Percentiles rank a stretch among this genome's conserved stretches.
Conservation (phyloP, 306 rosid species). For the Urtica urens region DNA sequence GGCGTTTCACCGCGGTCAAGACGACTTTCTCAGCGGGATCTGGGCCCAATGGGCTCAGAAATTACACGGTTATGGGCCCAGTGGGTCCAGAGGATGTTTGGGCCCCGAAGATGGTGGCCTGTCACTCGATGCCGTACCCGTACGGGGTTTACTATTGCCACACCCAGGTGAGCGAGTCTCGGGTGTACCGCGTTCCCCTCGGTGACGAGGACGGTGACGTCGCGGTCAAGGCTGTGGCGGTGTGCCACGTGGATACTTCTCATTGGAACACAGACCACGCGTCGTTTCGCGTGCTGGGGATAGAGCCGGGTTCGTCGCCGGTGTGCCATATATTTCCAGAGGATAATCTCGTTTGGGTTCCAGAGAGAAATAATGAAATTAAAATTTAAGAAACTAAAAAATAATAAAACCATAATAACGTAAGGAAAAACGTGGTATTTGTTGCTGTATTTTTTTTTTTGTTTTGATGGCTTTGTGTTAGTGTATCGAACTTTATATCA, state of each 20-base stretch:
- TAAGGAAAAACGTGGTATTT: too few species aligned
- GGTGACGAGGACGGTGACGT: constrained; percentile 49
- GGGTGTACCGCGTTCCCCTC: constrained; percentile 29
- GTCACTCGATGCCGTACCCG: constrained; percentile 74
- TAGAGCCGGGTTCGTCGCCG: constrained; percentile 41
- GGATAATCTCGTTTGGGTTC: constrained; percentile 52
- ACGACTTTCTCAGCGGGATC: constrained; percentile 48
- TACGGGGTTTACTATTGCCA: constrained; percentile 61
- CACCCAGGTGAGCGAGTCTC: constrained; percentile 37
- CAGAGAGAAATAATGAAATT: too few species aligned
- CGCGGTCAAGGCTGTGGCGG: constrained; percentile 45
- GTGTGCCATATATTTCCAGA: constrained; percentile 84
- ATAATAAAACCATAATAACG: too few species aligned
- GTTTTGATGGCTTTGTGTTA: too few species aligned
- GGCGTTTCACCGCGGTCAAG: constrained; percentile 15
- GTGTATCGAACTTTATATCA: too few species aligned
- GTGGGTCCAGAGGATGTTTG: constrained; percentile 20
- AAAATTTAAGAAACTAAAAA: too few species aligned
- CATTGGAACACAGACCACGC: constrained; percentile 53
- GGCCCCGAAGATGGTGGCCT: constrained; percentile 64
- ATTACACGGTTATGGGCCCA: constrained; percentile 46
- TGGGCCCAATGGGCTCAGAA: constrained; percentile 33
- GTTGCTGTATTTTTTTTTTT: too few species aligned
- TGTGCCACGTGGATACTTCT: constrained; percentile 75
- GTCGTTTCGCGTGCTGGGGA: constrained; percentile 45